Evolutionary conservation across 2,329 filamentous ascomycete genomes (phyloP).

Genomic region (Tothia fuscella): DNA sequence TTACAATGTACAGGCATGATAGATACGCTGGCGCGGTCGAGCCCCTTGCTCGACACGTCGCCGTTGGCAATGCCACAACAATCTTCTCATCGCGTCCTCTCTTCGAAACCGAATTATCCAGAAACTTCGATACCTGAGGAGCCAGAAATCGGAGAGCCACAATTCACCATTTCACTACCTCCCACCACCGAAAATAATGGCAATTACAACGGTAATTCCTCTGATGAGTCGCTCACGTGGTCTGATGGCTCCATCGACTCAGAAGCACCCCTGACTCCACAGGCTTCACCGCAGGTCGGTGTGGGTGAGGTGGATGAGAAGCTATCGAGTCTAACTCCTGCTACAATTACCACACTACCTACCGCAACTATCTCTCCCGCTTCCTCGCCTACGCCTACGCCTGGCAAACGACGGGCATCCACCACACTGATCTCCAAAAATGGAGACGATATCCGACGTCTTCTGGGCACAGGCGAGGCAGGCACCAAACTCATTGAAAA

Average conservation of each 20-base stretch:
- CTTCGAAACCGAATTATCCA: too few relatives aligned
- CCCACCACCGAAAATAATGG: too few relatives aligned
- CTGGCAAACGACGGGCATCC: conserved; percentile 49
- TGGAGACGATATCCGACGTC: conserved; percentile 44
- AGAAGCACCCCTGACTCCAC: conserved; percentile 31
- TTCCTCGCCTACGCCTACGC: conserved; percentile 20
- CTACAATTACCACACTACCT: conserved; percentile 28
- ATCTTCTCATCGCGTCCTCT: too few relatives aligned
- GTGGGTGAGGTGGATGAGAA: conserved; percentile 17
- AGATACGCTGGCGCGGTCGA: too few relatives aligned
- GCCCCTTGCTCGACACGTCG: too few relatives aligned
- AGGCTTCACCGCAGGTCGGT: conserved; percentile 29
- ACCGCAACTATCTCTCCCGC: conserved; percentile 23
- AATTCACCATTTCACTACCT: too few relatives aligned
- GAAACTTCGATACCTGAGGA: too few relatives aligned
- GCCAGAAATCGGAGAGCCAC: too few relatives aligned
- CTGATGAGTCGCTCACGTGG: conserved; percentile 28
- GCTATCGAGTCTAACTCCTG: conserved; percentile 31
- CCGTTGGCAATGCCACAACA: too few relatives aligned
- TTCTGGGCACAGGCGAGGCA: conserved; percentile 43
- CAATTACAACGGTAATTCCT: too few relatives aligned
- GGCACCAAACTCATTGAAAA: conserved; percentile 50
- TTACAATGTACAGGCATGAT: too few relatives aligned
- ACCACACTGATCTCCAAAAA: conserved; percentile 53
- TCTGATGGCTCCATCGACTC: conserved; percentile 31